These are phyloP conservation scores for Nemania sp. DNA, from an alignment of 2,329 filamentous ascomycete genomes.

Conservation along the genomic window DNA sequence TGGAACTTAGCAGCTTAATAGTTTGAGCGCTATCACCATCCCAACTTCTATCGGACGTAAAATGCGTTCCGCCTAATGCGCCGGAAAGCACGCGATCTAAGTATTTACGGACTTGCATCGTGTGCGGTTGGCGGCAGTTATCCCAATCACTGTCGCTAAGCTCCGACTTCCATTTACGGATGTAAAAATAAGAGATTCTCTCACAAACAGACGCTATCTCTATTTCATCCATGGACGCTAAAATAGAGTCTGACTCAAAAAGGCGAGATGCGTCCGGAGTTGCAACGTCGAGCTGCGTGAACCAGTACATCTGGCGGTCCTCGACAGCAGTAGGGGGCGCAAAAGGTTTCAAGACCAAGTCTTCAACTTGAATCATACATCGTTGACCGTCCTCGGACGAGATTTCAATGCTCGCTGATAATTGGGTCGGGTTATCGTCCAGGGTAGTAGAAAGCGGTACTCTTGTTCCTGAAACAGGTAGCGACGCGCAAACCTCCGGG, in stretches of 20 bases:
- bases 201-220: constrained; percentile 39
- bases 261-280: no score
- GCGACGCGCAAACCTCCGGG: constrained; percentile 13
- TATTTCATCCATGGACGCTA: constrained; percentile 22
- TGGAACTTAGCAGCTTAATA: not conserved
- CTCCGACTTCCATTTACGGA: constrained; percentile 39
- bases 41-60: not conserved
- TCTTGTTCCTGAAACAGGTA: not conserved
- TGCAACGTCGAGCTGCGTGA: not conserved
- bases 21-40: not conserved
- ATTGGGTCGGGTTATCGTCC: not conserved
- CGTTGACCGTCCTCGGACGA: constrained; percentile 27
- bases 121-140: constrained; percentile 36
- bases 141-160: constrained; percentile 42
- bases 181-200: constrained; percentile 45
- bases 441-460: constrained; percentile 8
- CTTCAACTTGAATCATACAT: constrained; percentile 39
- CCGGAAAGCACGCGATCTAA: constrained; percentile 30
- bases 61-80: not conserved
- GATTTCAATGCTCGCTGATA: constrained; percentile 29
- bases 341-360: constrained; percentile 33
- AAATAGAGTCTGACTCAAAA: not conserved
- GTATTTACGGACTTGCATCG: constrained; percentile 38
- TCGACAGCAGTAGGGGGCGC: constrained; percentile 13
- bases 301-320: constrained; percentile 23